Conservation (phyloP, 805 yeast species). For the Clavispora phyllophila region DNA sequence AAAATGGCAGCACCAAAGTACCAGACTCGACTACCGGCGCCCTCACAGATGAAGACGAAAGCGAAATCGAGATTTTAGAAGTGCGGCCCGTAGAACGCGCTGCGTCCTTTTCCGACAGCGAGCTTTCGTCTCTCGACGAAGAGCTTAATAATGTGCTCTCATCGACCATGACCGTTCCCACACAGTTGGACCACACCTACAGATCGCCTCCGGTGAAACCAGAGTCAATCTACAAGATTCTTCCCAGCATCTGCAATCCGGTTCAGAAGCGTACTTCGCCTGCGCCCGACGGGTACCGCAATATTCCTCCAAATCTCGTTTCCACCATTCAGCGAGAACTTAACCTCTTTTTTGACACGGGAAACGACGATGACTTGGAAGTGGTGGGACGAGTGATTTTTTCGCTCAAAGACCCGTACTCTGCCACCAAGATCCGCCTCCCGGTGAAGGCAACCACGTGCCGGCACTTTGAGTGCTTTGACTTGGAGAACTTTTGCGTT, state of each 20-base stretch:
- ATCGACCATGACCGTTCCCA: conserved; percentile 2
- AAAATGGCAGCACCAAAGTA: no score
- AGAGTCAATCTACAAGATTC: conserved; percentile 2
- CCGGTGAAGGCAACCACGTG: conserved; percentile 37
- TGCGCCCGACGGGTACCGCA: conserved; percentile 18
- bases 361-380: conserved; percentile 24
- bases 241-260: conserved; percentile 8
- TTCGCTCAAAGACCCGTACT: conserved; percentile 37
- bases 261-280: conserved; percentile 7
- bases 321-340: conserved; percentile 27
- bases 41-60: conserved; percentile 4
- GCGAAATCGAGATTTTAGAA: conserved; percentile 15
- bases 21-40: background rate
- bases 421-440: conserved; percentile 31
- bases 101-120: conserved; percentile 4
- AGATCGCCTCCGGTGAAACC: background rate
- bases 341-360: conserved; percentile 14
- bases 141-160: conserved; percentile 12
- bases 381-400: conserved; percentile 34
- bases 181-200: conserved; percentile 1
- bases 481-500: conserved; percentile 36
- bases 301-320: conserved; percentile 25
- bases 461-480: conserved; percentile 42
- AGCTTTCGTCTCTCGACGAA: conserved; percentile 12
- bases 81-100: conserved; percentile 3